Conservation (phyloP, 495 filamentous ascomycete species). For the Diplogelasinospora grovesii region DNA sequence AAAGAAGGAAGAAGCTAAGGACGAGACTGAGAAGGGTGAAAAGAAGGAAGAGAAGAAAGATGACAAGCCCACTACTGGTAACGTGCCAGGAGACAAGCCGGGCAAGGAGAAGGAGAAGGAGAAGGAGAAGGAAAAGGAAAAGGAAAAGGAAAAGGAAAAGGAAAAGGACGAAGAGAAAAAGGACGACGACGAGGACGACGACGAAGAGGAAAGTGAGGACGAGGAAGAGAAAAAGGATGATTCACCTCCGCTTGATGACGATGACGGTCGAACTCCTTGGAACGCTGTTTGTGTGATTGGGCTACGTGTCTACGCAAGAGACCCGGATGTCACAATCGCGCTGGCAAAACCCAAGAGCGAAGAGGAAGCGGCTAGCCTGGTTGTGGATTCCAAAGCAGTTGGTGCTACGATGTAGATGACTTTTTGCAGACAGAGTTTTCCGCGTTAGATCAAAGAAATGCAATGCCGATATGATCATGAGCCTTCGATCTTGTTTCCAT, state of each 20-base stretch:
- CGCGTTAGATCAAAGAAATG: no score
- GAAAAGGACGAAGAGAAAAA: not conserved
- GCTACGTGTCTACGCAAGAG: constrained; percentile 42
- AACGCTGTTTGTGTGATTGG: constrained; percentile 50
- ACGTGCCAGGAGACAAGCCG: no score
- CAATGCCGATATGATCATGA: no score
- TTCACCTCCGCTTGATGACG: constrained; percentile 6
- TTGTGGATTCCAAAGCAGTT: constrained; percentile 14
- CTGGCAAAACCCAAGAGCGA: constrained; percentile 30
- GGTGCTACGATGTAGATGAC: constrained; percentile 18
- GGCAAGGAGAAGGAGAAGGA: constrained; percentile 5
- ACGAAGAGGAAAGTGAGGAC: constrained; percentile 9
- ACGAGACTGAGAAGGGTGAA: constrained; percentile 9
- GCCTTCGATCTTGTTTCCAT: no score
- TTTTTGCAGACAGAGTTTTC: no score
- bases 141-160: not conserved
- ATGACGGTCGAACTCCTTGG: constrained; percentile 33
- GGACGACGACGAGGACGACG: constrained; percentile 7
- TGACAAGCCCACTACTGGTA: no score
- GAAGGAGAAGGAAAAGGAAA: constrained; percentile 5
- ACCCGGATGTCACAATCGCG: constrained; percentile 34
- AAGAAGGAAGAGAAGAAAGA: constrained; percentile 10
- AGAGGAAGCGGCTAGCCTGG: constrained; percentile 21
- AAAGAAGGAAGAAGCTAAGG: constrained; percentile 3
- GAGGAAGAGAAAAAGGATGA: constrained; percentile 2